Base-by-base conservation (phyloP, 1,284 basidiomycete species). In the Cryptococcus neoformans region DNA sequence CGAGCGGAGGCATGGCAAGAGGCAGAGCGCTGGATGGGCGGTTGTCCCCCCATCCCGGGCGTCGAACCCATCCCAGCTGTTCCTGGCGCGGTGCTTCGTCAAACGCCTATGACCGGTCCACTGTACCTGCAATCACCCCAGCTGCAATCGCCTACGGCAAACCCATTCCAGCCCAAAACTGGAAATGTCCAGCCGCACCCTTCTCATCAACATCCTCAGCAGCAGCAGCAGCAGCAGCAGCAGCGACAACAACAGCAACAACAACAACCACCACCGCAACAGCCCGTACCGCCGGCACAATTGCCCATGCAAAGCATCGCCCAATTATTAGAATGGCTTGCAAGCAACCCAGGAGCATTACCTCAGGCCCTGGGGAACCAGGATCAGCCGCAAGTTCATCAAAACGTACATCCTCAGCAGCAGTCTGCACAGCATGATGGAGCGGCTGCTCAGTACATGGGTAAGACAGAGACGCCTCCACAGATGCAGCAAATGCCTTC, bases 1-100 rank as follows among this genome's bases (percentile, higher is more conserved):
- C 62, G 74, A 16, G 58, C 64, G 6, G 74, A 75, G 71, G 74
- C 74, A 39, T 77, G 70, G 63, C 62, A 74, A 56, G 74, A 74
- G 56, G 72, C 72, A 9, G 73, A 70, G 59, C 57, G 70, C 48
- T 76, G 71, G 74, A 72, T 75, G 70, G 65, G 67, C 10, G 59
- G 53, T 28, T 59, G 61, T 6, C 74, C 72, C 8, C 74, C 72
- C 8, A 71, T 74, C 39, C 72, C 72, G 2, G 56, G 56, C 11
- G 59, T 72, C 53, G 70, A 73, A 2, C 72, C 71, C 1, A 55
- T 72, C 17, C 62, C 62, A 11, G 48, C 50, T 14, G 56, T 73
- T 4, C 68, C 70, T 4, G 58, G 58, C 0, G 57, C 63, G 1
- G 68, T 70, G 1, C 51, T 69, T 4, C 65, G 60, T 9, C 63